phyloP scores from a whole-genome alignment of 495 filamentous ascomycete species.

The Penicillium goetzii region DNA sequence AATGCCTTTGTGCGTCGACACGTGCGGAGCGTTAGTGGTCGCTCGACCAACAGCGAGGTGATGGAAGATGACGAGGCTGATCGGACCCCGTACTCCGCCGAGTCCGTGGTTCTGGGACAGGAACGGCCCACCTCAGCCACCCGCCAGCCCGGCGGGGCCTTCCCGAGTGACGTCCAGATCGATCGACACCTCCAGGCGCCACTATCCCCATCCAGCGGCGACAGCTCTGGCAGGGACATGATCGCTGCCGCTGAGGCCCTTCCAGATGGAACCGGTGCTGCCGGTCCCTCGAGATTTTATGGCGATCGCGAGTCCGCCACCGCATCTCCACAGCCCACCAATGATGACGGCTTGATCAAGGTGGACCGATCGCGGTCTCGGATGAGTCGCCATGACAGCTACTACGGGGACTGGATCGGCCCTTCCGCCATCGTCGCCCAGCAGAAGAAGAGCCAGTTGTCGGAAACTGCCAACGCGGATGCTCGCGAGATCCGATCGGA shows the following conservation, averaged over 20 bases:
- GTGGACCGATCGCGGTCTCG: conserved; percentile 19
- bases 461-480: conserved; percentile 17
- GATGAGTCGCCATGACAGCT: conserved; percentile 41
- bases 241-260: conserved; percentile 59
- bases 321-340: conserved; percentile 20
- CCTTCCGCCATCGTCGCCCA: conserved; percentile 31
- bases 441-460: conserved; percentile 31
- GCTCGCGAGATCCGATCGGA: conserved; percentile 31
- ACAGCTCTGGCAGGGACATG: conserved; percentile 68
- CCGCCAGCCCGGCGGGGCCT: conserved; percentile 83
- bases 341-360: conserved; percentile 7
- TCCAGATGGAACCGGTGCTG: conserved; percentile 50
- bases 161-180: conserved; percentile 84
- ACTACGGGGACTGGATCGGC: conserved; percentile 51
- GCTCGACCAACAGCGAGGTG: conserved; percentile 69
- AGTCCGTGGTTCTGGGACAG: conserved; percentile 50
- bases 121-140: conserved; percentile 53
- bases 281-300: conserved; percentile 23
- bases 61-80: conserved; percentile 90
- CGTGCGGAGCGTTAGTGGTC: conserved; percentile 71
- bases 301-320: conserved; percentile 19
- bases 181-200: conserved; percentile 78
- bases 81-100: conserved; percentile 68
- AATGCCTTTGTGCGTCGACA: conserved; percentile 83
- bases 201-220: conserved; percentile 73